These are phyloP conservation scores for Ustilago sp. DNA, from an alignment of 1,284 basidiomycete genomes.

Conservation along the genomic window DNA sequence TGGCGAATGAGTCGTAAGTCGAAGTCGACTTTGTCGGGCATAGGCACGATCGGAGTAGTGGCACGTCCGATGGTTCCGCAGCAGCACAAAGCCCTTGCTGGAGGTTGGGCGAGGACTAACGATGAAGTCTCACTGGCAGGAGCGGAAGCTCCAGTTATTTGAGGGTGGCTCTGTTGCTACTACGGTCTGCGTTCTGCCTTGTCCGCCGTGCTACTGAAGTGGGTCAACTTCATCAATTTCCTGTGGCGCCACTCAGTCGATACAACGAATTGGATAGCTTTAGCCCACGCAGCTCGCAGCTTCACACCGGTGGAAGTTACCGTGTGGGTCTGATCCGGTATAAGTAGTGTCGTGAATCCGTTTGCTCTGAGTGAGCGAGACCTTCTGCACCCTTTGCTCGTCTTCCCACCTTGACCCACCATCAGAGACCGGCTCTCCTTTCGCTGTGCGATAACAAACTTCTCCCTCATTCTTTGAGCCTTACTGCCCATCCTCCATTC, in stretches of 20 bases:
- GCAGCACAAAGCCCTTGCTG: not conserved
- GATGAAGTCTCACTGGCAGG: not conserved
- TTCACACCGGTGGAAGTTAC: not conserved
- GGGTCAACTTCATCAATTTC: conserved; percentile 1
- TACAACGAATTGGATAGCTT: not conserved
- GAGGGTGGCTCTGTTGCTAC: not conserved
- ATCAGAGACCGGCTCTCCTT: conserved; percentile 6
- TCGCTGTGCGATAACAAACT: conserved; percentile 14
- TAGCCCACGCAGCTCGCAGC: not conserved
- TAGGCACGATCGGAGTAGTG: not conserved
- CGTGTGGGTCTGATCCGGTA: conserved; percentile 7
- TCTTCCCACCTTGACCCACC: conserved; percentile 6
- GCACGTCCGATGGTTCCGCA: not conserved
- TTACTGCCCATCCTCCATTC: not conserved
- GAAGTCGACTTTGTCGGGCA: not conserved
- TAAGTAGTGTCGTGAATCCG: conserved; percentile 11
- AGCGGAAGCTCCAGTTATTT: not conserved
- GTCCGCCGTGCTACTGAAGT: not conserved
- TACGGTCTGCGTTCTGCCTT: not conserved
- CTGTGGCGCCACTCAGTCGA: not conserved
- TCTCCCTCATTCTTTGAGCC: not conserved
- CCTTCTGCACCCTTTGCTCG: not conserved
- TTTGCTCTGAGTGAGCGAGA: not conserved
- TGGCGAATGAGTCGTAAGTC: not conserved
- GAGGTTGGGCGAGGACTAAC: not conserved